Conservation (phyloP, 1,139 yeast species). For the Pichia sp. region DNA sequence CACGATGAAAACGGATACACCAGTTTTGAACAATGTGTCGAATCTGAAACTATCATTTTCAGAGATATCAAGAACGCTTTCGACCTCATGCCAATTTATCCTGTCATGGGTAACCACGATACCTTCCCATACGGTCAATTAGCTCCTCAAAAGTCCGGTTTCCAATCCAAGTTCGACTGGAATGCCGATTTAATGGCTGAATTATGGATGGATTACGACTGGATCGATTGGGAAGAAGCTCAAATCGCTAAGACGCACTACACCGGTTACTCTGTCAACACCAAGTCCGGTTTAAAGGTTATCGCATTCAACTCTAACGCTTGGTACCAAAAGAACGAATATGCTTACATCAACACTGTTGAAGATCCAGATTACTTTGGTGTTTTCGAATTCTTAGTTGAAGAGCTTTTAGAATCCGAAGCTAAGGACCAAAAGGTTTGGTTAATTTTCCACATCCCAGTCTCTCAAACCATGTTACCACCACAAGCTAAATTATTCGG, state of each 20-base stretch:
- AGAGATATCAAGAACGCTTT: slow-evolving; percentile 55
- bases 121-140: slow-evolving; percentile 71
- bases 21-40: slow-evolving; percentile 45
- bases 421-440: slow-evolving; percentile 59
- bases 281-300: slow-evolving; percentile 57
- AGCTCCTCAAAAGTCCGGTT: slow-evolving; percentile 53
- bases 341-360: slow-evolving; percentile 55
- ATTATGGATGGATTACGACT: slow-evolving; percentile 50
- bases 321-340: slow-evolving; percentile 63
- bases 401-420: slow-evolving; percentile 62
- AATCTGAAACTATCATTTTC: slow-evolving; percentile 52
- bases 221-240: slow-evolving; percentile 39
- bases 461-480: slow-evolving; percentile 61
- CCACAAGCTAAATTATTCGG: slow-evolving; percentile 55
- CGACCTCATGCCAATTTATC: slow-evolving; percentile 55
- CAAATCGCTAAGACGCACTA: slow-evolving; percentile 47
- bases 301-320: slow-evolving; percentile 66
- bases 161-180: slow-evolving; percentile 52
- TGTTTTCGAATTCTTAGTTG: slow-evolving; percentile 57
- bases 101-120: slow-evolving; percentile 72
- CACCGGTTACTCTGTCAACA: slow-evolving; percentile 60
- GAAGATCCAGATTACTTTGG: slow-evolving; percentile 61
- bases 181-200: slow-evolving; percentile 60
- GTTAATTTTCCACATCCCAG: slow-evolving; percentile 71
- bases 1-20: slow-evolving; percentile 40